A percentile compares a stretch with the other conserved stretches of the same genome.
phyloP scores from a whole-genome alignment of 1,284 basidiomycete genomes.

The Naganishia sp. region DNA sequence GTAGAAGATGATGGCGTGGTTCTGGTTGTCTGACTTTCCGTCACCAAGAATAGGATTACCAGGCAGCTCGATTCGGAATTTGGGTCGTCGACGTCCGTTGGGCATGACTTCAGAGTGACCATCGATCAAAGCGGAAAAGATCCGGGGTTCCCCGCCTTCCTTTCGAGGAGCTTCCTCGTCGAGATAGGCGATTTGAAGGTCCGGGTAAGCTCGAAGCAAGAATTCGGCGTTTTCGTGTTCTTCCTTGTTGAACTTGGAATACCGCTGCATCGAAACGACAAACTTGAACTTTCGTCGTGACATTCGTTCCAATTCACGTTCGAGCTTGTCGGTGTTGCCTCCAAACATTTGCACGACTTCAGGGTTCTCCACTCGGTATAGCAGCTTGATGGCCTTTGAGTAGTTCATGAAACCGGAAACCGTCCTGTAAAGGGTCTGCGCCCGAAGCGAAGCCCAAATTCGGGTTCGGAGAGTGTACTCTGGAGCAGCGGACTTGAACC shows the following conservation, averaged over 20 bases:
- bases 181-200: conserved; percentile 96
- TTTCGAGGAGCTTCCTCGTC: conserved; percentile 93
- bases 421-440: conserved; percentile 97
- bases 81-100: conserved; percentile 84
- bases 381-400: conserved; percentile 98
- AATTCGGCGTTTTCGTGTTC: conserved; percentile 99
- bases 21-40: conserved; percentile 99
- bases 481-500: conserved; percentile 97
- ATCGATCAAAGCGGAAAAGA: conserved; percentile 95
- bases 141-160: conserved; percentile 90
- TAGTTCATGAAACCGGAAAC: conserved; percentile 99
- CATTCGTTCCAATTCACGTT: conserved; percentile 97
- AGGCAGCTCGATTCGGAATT: conserved; percentile 96
- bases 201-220: conserved; percentile 95
- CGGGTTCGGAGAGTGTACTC: conserved; percentile 98
- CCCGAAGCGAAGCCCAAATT: conserved; percentile 97
- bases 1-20: conserved; percentile 98
- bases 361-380: conserved; percentile 98
- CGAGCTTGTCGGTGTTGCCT: conserved; percentile 95
- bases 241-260: conserved; percentile 99
- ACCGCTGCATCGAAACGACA: conserved; percentile 98
- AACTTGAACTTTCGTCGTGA: conserved; percentile 98
- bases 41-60: conserved; percentile 99
- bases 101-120: conserved; percentile 95
- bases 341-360: conserved; percentile 97